Conservation (phyloP, 164 flowering plant species). For the Paratinospora sagittata region DNA sequence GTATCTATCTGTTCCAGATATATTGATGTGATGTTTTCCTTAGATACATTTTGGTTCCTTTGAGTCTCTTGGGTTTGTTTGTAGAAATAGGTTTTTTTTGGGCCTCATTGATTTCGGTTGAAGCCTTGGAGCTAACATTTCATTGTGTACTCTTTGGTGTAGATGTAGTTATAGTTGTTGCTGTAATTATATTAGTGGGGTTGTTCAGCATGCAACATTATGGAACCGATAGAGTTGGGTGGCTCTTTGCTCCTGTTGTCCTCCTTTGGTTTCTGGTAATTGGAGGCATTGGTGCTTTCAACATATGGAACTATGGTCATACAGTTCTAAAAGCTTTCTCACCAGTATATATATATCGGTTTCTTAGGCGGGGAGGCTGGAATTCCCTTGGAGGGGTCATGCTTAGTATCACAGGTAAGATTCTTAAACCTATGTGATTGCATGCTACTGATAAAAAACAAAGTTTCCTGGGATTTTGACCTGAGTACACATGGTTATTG, state of each 20-base stretch:
- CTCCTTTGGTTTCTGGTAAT: conserved; percentile 88
- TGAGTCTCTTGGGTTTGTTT: not conserved
- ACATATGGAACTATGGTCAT: conserved; percentile 73
- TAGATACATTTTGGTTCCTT: not conserved
- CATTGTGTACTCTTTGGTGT: conserved; percentile 18
- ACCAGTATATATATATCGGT: conserved; percentile 72
- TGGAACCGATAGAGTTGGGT: conserved; percentile 90
- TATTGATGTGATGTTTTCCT: not conserved
- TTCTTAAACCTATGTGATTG: not conserved
- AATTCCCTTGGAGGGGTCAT: conserved; percentile 88
- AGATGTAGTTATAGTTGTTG: conserved; percentile 83
- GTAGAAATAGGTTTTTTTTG: not conserved
- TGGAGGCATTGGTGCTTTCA: conserved; percentile 85
- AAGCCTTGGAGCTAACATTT: not conserved
- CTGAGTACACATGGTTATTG: conserved; percentile 7
- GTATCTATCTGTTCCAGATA: conserved; percentile 30
- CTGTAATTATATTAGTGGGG: conserved; percentile 71
- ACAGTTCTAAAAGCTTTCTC: conserved; percentile 81
- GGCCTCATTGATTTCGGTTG: not conserved
- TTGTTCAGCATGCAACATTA: conserved; percentile 96
- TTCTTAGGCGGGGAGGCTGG: conserved; percentile 70
- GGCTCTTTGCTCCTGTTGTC: conserved; percentile 96
- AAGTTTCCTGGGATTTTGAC: not conserved
- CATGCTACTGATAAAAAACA: not conserved
- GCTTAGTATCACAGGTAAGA: conserved; percentile 90